A percentile compares a stretch with the other conserved stretches of the same genome.
Conservation (phyloP, 2,329 filamentous ascomycete species). For the Phaeosphaeria sp. region DNA sequence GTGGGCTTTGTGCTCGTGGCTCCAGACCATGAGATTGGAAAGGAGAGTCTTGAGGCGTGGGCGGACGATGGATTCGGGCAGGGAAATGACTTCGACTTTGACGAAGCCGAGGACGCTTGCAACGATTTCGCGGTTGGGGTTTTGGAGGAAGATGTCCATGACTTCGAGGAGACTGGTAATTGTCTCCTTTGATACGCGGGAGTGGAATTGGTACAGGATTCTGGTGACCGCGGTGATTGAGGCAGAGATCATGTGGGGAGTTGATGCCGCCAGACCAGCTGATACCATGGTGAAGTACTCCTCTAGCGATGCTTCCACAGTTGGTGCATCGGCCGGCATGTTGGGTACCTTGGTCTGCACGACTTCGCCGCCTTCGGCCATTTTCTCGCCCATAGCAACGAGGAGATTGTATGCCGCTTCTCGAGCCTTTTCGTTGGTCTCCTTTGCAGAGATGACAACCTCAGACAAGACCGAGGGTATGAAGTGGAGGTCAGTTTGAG, state of each 20-base stretch:
- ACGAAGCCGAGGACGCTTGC: constrained; percentile 94
- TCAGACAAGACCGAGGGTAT: constrained; percentile 91
- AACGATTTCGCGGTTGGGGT: constrained; percentile 96
- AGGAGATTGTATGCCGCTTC: constrained; percentile 89
- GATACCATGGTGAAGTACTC: constrained; percentile 99
- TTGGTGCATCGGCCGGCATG: constrained; percentile 81
- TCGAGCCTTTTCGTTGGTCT: constrained; percentile 94
- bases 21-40: constrained; percentile 93
- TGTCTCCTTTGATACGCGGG: constrained; percentile 70
- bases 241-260: constrained; percentile 96
- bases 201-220: constrained; percentile 91
- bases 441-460: constrained; percentile 95
- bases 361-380: constrained; percentile 77
- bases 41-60: constrained; percentile 79
- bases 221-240: constrained; percentile 94
- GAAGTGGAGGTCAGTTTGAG: constrained; percentile 83
- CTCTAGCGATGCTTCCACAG: constrained; percentile 81
- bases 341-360: constrained; percentile 85
- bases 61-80: constrained; percentile 80
- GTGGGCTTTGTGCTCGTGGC: constrained; percentile 96
- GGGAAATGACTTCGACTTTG: constrained; percentile 89
- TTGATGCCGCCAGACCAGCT: constrained; percentile 88
- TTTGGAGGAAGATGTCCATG: constrained; percentile 94
- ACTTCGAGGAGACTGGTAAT: constrained; percentile 88
- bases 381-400: constrained; percentile 84